phyloP scores from a whole-genome alignment of 108 stramenopile species.

The Fistulifera pelliculosa region DNA sequence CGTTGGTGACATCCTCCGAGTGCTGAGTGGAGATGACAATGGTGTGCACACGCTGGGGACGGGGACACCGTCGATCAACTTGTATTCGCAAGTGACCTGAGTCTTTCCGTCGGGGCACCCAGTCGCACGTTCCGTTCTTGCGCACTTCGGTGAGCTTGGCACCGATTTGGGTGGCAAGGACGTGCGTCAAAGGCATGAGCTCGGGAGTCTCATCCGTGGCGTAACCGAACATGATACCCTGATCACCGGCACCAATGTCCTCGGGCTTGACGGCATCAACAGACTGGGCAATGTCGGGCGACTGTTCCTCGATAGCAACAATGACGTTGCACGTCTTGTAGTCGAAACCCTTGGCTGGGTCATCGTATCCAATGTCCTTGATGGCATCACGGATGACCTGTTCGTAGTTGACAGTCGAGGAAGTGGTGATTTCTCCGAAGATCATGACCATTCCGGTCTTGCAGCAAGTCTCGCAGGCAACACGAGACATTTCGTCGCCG shows the following conservation, averaged over 20 bases:
- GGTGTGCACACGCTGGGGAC: conserved; percentile 96
- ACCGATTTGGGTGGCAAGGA: conserved; percentile 91
- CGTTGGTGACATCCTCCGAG: conserved; percentile 85
- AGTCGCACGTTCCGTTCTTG: conserved; percentile 88
- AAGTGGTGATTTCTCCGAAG: conserved; percentile 97
- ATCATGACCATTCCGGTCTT: conserved; percentile 99
- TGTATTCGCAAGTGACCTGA: conserved; percentile 94
- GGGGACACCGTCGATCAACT: conserved; percentile 82
- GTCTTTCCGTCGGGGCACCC: conserved; percentile 99
- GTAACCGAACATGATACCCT: conserved; percentile 99
- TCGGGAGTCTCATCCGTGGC: conserved; percentile 93
- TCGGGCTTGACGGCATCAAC: conserved; percentile 92
- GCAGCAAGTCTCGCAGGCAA: conserved; percentile 97
- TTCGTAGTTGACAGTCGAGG: conserved; percentile 96
- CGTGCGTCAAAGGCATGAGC: conserved; percentile 94
- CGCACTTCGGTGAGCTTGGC: conserved; percentile 93
- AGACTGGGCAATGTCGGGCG: conserved; percentile 94
- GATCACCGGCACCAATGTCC: conserved; percentile 96
- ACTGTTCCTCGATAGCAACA: conserved; percentile 97
- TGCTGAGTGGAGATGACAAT: conserved; percentile 97
- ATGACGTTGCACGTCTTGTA: conserved; percentile 94
- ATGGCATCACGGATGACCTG: conserved; percentile 91
- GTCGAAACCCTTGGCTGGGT: conserved; percentile 89
- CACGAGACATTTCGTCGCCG: conserved; percentile 92
- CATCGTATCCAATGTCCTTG: conserved; percentile 95